phyloP scores from a whole-genome alignment of 495 filamentous ascomycete species.

The Neurospora sp. region DNA sequence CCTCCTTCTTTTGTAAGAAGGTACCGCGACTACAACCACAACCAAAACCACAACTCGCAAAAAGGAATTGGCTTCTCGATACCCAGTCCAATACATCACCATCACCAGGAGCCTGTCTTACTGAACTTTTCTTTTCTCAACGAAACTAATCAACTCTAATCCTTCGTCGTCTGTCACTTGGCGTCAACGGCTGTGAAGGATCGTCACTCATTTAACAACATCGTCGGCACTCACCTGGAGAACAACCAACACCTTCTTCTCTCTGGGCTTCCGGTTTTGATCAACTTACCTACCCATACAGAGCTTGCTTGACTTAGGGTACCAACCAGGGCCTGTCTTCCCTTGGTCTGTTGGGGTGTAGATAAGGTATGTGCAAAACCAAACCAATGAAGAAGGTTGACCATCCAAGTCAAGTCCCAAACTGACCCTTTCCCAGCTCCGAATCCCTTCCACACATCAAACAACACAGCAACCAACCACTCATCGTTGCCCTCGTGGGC shows the following conservation, averaged over 20 bases:
- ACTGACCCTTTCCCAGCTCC: background rate
- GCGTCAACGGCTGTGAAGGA: background rate
- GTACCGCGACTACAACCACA: background rate
- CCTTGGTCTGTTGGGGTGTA: background rate
- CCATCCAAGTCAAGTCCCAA: background rate
- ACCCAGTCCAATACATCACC: background rate
- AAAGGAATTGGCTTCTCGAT: background rate
- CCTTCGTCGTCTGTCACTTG: background rate
- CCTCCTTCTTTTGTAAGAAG: background rate
- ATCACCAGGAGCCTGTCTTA: background rate
- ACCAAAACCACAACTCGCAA: background rate
- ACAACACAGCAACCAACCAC: background rate
- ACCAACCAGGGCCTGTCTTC: background rate
- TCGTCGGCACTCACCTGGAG: background rate
- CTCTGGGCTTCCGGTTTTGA: background rate
- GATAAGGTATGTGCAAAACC: background rate
- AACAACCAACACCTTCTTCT: background rate
- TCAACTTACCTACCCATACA: background rate
- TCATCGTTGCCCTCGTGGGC: background rate
- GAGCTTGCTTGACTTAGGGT: background rate
- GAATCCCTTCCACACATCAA: background rate
- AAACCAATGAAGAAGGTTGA: background rate
- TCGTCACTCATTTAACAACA: background rate
- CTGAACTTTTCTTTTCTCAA: background rate
- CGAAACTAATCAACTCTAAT: background rate